These are phyloP conservation scores for Syzygium aqueum DNA, from an alignment of 345 rosid genomes.

Conservation along the genomic window DNA sequence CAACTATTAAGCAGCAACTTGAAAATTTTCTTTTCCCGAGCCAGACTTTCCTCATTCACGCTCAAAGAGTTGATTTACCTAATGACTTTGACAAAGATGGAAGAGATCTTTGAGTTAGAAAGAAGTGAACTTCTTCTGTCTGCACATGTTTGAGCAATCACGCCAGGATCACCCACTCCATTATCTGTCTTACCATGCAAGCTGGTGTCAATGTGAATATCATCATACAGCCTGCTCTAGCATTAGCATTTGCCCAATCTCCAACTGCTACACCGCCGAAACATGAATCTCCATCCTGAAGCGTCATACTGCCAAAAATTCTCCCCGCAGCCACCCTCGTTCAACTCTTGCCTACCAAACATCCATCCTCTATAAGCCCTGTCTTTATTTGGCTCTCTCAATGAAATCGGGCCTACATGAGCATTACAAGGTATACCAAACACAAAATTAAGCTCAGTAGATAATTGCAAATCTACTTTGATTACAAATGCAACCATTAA, in stretches of 20 bases:
- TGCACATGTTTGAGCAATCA: neutral
- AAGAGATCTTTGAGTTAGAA: neutral
- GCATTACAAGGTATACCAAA: neutral
- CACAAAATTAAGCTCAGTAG: neutral
- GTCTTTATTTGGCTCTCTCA: neutral
- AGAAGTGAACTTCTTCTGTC: neutral
- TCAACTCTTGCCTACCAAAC: neutral
- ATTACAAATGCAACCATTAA: neutral
- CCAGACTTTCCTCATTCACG: neutral
- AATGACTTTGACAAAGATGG: neutral
- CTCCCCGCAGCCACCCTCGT: neutral
- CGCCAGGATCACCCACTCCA: neutral
- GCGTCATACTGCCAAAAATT: neutral
- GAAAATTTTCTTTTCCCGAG: neutral
- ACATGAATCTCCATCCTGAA: neutral
- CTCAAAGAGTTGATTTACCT: neutral
- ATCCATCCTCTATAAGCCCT: neutral
- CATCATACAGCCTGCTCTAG: neutral
- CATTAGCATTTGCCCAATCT: neutral
- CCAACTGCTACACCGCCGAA: neutral
- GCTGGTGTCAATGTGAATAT: neutral
- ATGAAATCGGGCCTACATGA: neutral
- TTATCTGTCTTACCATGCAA: neutral
- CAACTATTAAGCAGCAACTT: neutral
- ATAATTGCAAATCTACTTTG: neutral